Percentiles rank a stretch among this genome's conserved stretches.
Conservation (phyloP, 371 early-diverging fungal genomes). For the Haplosporangium sp. region DNA sequence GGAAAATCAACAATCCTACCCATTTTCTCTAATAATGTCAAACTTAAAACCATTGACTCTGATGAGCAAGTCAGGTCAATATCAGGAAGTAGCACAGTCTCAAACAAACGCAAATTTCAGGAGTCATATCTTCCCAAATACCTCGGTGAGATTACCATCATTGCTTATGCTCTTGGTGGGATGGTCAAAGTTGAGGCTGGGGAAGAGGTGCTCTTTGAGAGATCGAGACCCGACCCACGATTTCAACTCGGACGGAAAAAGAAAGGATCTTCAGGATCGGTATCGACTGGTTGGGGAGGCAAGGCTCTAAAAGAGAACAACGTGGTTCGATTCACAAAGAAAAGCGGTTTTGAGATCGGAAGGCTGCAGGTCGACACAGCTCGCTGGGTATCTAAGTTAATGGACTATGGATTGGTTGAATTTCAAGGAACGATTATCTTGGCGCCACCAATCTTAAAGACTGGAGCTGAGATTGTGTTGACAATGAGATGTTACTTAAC, state of each 20-base stretch:
- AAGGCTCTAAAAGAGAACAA: conserved; percentile 55
- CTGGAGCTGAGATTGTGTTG: conserved; percentile 67
- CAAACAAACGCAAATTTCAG: conserved; percentile 26
- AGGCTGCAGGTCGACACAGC: conserved; percentile 60
- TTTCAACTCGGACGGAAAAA: conserved; percentile 34
- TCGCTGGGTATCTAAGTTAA: conserved; percentile 60
- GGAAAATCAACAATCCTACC: neutral
- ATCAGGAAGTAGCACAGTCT: neutral
- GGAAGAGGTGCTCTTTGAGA: conserved; percentile 39
- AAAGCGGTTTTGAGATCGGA: conserved; percentile 60
- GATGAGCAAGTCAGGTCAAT: neutral
- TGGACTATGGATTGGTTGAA: conserved; percentile 62
- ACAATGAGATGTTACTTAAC: conserved; percentile 60
- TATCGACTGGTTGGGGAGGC: conserved; percentile 30
- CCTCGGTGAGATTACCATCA: conserved; percentile 46
- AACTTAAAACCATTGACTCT: neutral
- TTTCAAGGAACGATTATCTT: conserved; percentile 63
- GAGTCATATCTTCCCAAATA: conserved; percentile 48
- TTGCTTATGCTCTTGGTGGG: conserved; percentile 50
- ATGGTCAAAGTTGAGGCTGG: conserved; percentile 50
- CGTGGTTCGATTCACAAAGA: conserved; percentile 65
- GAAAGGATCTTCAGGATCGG: conserved; percentile 21
- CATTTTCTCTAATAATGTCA: neutral
- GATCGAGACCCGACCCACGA: conserved; percentile 31
- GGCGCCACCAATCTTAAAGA: conserved; percentile 51